Conservation (phyloP, 495 filamentous ascomycete genomes). For the Aspergillus mulundensis region DNA sequence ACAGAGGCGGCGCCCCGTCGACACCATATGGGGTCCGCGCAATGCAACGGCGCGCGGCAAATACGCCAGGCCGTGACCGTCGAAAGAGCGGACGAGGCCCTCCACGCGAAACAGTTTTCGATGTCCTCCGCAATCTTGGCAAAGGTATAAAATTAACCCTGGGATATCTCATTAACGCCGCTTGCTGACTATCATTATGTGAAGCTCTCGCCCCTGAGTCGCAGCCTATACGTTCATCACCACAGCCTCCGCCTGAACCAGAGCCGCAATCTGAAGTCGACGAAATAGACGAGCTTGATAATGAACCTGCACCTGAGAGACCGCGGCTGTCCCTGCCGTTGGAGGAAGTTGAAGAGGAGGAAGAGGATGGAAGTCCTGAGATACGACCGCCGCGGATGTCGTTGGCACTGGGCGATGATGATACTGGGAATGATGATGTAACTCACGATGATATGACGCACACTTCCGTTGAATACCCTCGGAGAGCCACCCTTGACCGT, state of each 20-base stretch:
- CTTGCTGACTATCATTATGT: not conserved
- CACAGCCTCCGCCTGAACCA: constrained; percentile 27
- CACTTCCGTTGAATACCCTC: constrained; percentile 64
- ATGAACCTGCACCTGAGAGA: constrained; percentile 57
- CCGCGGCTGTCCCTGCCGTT: constrained; percentile 69
- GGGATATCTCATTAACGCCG: not conserved
- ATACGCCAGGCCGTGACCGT: constrained; percentile 65
- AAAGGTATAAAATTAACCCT: constrained; percentile 35
- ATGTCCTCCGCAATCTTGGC: constrained; percentile 63
- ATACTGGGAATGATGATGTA: constrained; percentile 60
- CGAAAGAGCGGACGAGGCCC: constrained; percentile 63
- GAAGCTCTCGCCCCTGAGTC: constrained; percentile 57
- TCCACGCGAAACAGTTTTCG: constrained; percentile 72
- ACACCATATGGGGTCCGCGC: constrained; percentile 74
- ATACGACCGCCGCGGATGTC: constrained; percentile 59
- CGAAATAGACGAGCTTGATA: constrained; percentile 57
- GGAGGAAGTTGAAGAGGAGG: constrained; percentile 50
- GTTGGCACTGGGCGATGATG: constrained; percentile 57
- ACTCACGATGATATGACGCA: constrained; percentile 64
- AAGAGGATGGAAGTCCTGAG: constrained; percentile 49
- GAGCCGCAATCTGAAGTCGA: constrained; percentile 27
- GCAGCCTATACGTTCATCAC: constrained; percentile 56
- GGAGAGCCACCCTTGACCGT: constrained; percentile 55
- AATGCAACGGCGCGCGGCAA: constrained; percentile 69
- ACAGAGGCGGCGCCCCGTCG: constrained; percentile 41